Base-by-base conservation (phyloP, 2,329 filamentous ascomycete genomes). In the Colletotrichum sidae region DNA sequence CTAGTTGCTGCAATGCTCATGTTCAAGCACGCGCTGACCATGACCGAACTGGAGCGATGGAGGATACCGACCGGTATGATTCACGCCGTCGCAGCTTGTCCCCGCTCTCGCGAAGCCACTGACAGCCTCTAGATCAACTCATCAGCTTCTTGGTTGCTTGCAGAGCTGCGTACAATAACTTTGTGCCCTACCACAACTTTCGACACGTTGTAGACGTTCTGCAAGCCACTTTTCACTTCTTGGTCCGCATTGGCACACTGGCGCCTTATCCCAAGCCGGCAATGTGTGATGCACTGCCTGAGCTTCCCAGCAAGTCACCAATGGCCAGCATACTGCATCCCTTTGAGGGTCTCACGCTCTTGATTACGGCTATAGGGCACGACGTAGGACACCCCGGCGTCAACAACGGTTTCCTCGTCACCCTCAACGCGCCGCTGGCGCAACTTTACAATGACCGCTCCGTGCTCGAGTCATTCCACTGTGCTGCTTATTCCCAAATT, bases 161-260 rank as follows among this genome's bases (percentile, higher is more conserved):
- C 73, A 91, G 95, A 67, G 90, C 91, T 52, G 93, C 96, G n/a
- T 99, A 99, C 81, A 98, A 98, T 77, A 92, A 88, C 64, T 97
- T 97, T 76, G 94, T 97, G 41, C 92, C 95, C 25, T 99, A 98
- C 74, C 96, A 99, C 82, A 99, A 99, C 79, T 99, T 98, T 77
- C 92, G 95, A 59, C 96, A 99, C 78, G 96, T 97, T 25, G 91
- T 97, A 67, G 96, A 99, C 78, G 96, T 99, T 35, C 84, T 98
- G 57, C 95, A 98, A 77, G 96, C 95, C 1, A 89, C 94, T 4
- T 98, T 97, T 76, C 90, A 91, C 79, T 97, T 97, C 74, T 86
- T 98, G 6, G 84, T 97, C 60, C 88, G 88, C 68, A 90, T 97
- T 55, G 92, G 93, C 61, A 88, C 89, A 39, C 81, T 96, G 54